Percentiles rank a stretch among this genome's conserved stretches.
These are phyloP conservation scores for Turnera subulata DNA, from an alignment of 345 rosid species.

Conservation along the genomic window DNA sequence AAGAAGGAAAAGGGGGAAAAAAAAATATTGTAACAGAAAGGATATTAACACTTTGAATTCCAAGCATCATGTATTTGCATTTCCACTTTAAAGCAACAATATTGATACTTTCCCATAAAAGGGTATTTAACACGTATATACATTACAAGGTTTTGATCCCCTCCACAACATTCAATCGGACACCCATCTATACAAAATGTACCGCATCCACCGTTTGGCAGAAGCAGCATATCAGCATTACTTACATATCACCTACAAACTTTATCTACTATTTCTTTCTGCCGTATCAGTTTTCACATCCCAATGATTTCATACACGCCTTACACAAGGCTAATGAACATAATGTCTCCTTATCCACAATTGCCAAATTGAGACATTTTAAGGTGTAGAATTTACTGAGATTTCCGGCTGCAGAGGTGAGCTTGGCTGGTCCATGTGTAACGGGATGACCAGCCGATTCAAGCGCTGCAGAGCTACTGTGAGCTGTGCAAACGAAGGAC, in stretches of 20 bases:
- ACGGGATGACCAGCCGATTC: slow-evolving; percentile 64
- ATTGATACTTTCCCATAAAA: neutral
- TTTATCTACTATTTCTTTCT: neutral
- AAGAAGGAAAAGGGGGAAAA: neutral
- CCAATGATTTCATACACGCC: slow-evolving; percentile 11
- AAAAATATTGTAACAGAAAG: neutral
- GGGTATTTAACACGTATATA: slow-evolving; percentile 5
- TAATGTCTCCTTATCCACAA: slow-evolving; percentile 36
- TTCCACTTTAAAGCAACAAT: neutral
- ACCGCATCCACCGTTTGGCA: slow-evolving; percentile 14
- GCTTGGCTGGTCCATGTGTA: slow-evolving; percentile 48
- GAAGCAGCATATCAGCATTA: slow-evolving; percentile 12
- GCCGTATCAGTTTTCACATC: neutral
- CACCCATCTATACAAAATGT: slow-evolving; percentile 31
- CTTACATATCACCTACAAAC: slow-evolving; percentile 4
- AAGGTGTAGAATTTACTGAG: slow-evolving; percentile 59
- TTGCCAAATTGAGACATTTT: slow-evolving; percentile 27
- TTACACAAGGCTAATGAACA: slow-evolving; percentile 10
- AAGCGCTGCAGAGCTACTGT: slow-evolving; percentile 71
- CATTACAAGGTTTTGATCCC: slow-evolving; percentile 15
- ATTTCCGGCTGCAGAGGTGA: slow-evolving; percentile 45
- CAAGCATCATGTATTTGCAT: neutral
- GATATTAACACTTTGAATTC: neutral
- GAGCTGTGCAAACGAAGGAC: slow-evolving; percentile 86
- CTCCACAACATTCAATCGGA: slow-evolving; percentile 8